These are phyloP conservation scores for Arabidopsis hybrid DNA, from an alignment of 441 rosid genomes.

Conservation along the genomic window DNA sequence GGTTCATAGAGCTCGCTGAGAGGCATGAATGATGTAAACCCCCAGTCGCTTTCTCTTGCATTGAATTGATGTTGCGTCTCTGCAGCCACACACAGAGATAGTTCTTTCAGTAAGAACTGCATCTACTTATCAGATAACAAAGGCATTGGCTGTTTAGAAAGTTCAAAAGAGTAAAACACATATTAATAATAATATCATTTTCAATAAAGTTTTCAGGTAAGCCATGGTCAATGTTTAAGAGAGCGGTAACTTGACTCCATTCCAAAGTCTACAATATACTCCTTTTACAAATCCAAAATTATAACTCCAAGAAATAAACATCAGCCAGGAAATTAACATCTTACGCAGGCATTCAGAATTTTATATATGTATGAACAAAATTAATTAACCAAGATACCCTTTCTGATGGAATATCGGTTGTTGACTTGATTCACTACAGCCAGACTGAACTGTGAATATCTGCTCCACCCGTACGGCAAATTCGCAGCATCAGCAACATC, in stretches of 20 bases:
- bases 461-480: slow-evolving; percentile 93
- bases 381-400: slow-evolving; percentile 56
- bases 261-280: slow-evolving; percentile 17
- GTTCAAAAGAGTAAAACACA: background rate
- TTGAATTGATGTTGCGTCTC: slow-evolving; percentile 94
- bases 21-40: slow-evolving; percentile 92
- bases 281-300: slow-evolving; percentile 11
- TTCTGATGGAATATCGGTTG: slow-evolving; percentile 73
- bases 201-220: background rate
- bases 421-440: slow-evolving; percentile 81
- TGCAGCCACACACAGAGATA: slow-evolving; percentile 47
- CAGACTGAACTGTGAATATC: slow-evolving; percentile 91
- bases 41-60: slow-evolving; percentile 94
- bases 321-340: background rate
- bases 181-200: background rate
- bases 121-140: background rate
- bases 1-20: slow-evolving; percentile 89
- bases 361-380: background rate
- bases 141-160: slow-evolving; percentile 17
- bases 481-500: slow-evolving; percentile 85
- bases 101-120: slow-evolving; percentile 9
- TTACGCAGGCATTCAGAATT: slow-evolving; percentile 12
- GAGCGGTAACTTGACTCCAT: slow-evolving; percentile 9
- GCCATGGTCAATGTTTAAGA: too few species aligned
- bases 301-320: background rate